Evolutionary conservation across 1,284 basidiomycete genomes (phyloP).

Genomic region (Rhodotorula sp.): DNA sequence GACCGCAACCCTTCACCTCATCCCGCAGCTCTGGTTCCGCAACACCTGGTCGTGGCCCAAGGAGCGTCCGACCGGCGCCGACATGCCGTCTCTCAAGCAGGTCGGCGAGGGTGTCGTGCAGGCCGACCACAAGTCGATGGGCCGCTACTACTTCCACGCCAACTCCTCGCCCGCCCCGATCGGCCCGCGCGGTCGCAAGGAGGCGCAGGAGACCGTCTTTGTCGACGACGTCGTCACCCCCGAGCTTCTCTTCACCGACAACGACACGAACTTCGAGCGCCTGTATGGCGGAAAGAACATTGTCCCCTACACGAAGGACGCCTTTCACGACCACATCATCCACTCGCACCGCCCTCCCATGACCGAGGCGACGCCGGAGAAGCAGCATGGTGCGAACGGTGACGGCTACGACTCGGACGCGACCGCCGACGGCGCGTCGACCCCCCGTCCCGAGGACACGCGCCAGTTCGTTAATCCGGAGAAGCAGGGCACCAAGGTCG

Average conservation of each 20-base stretch:
- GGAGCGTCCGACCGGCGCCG: constrained; percentile 69
- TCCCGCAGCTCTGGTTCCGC: constrained; percentile 94
- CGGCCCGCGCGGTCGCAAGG: constrained; percentile 60
- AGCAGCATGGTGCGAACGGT: constrained; percentile 14
- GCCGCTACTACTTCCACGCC: constrained; percentile 69
- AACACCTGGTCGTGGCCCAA: constrained; percentile 97
- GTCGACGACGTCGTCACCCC: constrained; percentile 72
- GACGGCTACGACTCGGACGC: constrained; percentile 45
- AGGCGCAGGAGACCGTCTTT: constrained; percentile 54
- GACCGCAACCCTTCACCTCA: constrained; percentile 86
- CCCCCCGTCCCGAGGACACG: constrained; percentile 40
- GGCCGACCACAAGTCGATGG: constrained; percentile 65
- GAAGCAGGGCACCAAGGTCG: constrained; percentile 85
- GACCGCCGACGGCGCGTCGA: constrained; percentile 34
- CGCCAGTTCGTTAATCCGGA: constrained; percentile 77
- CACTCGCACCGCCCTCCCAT: constrained; percentile 68
- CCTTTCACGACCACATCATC: constrained; percentile 97
- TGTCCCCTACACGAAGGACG: constrained; percentile 86
- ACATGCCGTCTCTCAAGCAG: constrained; percentile 58
- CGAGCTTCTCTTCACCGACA: constrained; percentile 87
- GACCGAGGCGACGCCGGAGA: constrained; percentile 40
- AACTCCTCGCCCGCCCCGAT: constrained; percentile 88
- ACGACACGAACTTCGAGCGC: constrained; percentile 91
- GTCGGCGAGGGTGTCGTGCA: constrained; percentile 62
- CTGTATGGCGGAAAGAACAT: constrained; percentile 85